Evolutionary conservation across 371 early-diverging fungal genomes (phyloP).

Genomic region (Zychaea mexicana): DNA sequence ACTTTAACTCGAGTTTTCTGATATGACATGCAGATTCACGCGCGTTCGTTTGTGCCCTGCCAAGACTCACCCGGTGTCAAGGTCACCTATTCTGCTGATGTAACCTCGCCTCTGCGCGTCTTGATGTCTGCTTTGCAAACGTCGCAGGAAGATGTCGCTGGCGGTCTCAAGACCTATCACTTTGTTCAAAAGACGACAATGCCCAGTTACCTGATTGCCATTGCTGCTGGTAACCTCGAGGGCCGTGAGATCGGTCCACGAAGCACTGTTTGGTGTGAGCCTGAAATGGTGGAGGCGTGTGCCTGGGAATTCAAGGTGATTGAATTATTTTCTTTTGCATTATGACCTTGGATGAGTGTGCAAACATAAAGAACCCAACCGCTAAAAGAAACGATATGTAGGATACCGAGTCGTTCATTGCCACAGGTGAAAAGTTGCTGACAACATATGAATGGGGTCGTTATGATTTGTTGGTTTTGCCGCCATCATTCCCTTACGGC

Average conservation of each 20-base stretch:
- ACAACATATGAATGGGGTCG: slow-evolving; percentile 96
- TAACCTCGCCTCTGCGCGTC: slow-evolving; percentile 60
- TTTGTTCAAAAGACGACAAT: slow-evolving; percentile 78
- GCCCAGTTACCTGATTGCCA: slow-evolving; percentile 93
- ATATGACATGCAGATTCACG: slow-evolving; percentile 71
- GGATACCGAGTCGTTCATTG: slow-evolving; percentile 89
- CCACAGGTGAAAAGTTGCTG: slow-evolving; percentile 81
- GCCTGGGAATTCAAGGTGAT: slow-evolving; percentile 87
- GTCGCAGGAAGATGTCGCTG: slow-evolving; percentile 47
- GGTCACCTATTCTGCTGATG: slow-evolving; percentile 83
- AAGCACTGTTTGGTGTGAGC: slow-evolving; percentile 95
- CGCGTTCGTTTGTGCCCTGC: slow-evolving; percentile 90
- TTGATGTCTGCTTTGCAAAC: slow-evolving; percentile 45
- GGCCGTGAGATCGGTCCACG: slow-evolving; percentile 87
- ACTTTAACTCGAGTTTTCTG: neutral
- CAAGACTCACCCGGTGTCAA: slow-evolving; percentile 95
- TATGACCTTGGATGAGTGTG: too few relatives aligned
- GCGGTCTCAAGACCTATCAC: slow-evolving; percentile 55
- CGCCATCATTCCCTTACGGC: slow-evolving; percentile 90
- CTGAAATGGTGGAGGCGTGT: slow-evolving; percentile 86
- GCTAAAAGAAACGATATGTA: too few relatives aligned
- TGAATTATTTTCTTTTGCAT: neutral
- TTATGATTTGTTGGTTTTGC: slow-evolving; percentile 90
- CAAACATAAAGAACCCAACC: too few relatives aligned
- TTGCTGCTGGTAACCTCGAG: slow-evolving; percentile 88